Percentiles rank a stretch among this genome's conserved stretches.
Evolutionary conservation across 768 basidiomycete species (phyloP).

Genomic region (Suillus ampliporus): DNA sequence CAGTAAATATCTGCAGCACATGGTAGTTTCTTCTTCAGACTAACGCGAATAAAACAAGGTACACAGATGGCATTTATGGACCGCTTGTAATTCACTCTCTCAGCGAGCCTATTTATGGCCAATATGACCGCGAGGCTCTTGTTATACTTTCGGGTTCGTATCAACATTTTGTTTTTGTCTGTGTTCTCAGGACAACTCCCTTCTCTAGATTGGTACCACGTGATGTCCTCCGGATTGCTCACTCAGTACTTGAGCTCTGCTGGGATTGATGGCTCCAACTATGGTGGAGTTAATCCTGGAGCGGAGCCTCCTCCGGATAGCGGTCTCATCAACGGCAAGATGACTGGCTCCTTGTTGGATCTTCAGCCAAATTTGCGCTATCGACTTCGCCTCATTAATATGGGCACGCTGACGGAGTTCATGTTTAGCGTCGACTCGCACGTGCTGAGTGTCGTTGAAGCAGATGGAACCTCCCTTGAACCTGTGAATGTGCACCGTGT

Average conservation of each 20-base stretch:
- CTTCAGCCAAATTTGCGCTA: conserved; percentile 44
- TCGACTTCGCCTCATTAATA: conserved; percentile 54
- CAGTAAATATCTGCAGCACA: conserved; percentile 19
- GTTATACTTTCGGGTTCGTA: conserved; percentile 42
- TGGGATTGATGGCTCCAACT: conserved; percentile 35
- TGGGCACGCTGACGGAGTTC: conserved; percentile 52
- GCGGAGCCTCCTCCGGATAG: conserved; percentile 46
- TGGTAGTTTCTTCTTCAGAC: conserved; percentile 15
- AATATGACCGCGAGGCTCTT: conserved; percentile 47
- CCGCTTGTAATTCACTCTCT: conserved; percentile 52
- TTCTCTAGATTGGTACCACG: conserved; percentile 39
- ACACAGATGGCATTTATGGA: conserved; percentile 57
- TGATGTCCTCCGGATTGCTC: conserved; percentile 35
- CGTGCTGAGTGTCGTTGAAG: conserved; percentile 51
- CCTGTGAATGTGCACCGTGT: conserved; percentile 47
- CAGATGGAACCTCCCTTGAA: conserved; percentile 50
- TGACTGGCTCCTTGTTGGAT: conserved; percentile 30
- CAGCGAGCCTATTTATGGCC: conserved; percentile 33
- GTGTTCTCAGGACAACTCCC: not conserved
- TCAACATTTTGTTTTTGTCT: not conserved
- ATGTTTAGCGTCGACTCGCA: conserved; percentile 53
- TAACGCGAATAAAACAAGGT: conserved; percentile 30
- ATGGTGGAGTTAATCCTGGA: conserved; percentile 34
- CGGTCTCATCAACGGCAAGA: conserved; percentile 41
- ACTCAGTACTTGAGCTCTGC: conserved; percentile 34